These are phyloP conservation scores for Plasmodium blacklocki DNA, from an alignment of 169 alveolate species.

Conservation along the genomic window DNA sequence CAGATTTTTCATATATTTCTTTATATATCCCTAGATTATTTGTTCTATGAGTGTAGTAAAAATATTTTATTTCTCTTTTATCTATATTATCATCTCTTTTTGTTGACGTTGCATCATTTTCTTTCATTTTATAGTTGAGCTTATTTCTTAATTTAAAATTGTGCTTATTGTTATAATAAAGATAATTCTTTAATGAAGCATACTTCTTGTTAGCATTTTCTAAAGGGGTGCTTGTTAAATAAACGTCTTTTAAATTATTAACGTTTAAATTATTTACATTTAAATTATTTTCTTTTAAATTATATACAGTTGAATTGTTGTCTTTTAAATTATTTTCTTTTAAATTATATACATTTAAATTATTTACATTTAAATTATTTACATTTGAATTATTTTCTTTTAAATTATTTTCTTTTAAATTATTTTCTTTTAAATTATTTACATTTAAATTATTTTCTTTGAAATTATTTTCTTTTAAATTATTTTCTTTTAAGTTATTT, in stretches of 20 bases:
- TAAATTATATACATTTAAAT: too few species aligned
- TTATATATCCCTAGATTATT: conserved; percentile 49
- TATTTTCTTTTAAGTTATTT: background rate
- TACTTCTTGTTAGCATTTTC: background rate
- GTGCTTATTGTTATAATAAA: background rate
- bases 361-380: too few species aligned
- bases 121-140: background rate
- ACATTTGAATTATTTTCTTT: too few species aligned
- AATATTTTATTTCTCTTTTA: conserved; percentile 32
- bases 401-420: too few species aligned
- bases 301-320: too few species aligned
- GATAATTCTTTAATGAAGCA: background rate
- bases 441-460: too few species aligned
- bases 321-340: too few species aligned
- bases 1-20: conserved; percentile 71
- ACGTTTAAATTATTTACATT: too few species aligned
- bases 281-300: too few species aligned
- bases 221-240: background rate
- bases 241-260: too few species aligned
- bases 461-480: background rate
- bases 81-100: conserved; percentile 3
- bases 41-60: conserved; percentile 21
- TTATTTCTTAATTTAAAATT: background rate
- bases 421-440: background rate
- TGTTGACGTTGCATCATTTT: background rate